These are phyloP conservation scores for Microbotryum intermedium DNA, from an alignment of 1,284 basidiomycete genomes.

Conservation along the genomic window DNA sequence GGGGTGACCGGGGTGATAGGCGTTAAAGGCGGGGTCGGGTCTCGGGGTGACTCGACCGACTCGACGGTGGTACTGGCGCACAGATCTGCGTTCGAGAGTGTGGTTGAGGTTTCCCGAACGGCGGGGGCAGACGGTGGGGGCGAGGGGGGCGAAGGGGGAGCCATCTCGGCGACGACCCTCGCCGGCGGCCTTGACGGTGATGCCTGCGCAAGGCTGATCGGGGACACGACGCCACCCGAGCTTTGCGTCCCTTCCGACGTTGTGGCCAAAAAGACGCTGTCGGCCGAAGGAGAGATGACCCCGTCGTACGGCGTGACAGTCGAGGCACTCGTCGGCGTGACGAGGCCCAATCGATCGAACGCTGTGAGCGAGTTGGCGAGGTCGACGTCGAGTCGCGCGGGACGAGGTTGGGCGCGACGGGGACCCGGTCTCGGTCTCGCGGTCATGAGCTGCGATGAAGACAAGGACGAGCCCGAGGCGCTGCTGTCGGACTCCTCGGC, in stretches of 20 bases:
- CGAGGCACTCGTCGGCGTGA: neutral
- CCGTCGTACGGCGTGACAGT: neutral
- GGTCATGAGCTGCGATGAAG: constrained; percentile 11
- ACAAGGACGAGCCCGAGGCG: neutral
- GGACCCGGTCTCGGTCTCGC: too few species aligned
- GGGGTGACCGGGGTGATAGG: too few species aligned
- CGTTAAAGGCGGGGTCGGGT: too few species aligned
- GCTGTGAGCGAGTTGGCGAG: constrained; percentile 14
- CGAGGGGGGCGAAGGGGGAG: neutral
- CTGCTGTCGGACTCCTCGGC: too few species aligned
- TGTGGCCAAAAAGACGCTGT: constrained; percentile 2
- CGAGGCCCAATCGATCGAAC: neutral
- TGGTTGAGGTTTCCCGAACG: too few species aligned
- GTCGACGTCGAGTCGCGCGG: constrained; percentile 17
- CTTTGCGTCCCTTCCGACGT: neutral
- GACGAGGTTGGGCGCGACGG: constrained; percentile 8
- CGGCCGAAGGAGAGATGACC: neutral
- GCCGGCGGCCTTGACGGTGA: too few species aligned
- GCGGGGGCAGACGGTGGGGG: too few species aligned
- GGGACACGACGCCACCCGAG: neutral
- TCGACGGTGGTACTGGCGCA: too few species aligned
- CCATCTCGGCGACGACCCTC: too few species aligned
- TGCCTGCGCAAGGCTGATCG: constrained; percentile 3
- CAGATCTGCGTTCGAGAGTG: too few species aligned
- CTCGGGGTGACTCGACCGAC: too few species aligned